Conservation (phyloP, 2,329 filamentous ascomycete genomes). For the Penicillium sp. region DNA sequence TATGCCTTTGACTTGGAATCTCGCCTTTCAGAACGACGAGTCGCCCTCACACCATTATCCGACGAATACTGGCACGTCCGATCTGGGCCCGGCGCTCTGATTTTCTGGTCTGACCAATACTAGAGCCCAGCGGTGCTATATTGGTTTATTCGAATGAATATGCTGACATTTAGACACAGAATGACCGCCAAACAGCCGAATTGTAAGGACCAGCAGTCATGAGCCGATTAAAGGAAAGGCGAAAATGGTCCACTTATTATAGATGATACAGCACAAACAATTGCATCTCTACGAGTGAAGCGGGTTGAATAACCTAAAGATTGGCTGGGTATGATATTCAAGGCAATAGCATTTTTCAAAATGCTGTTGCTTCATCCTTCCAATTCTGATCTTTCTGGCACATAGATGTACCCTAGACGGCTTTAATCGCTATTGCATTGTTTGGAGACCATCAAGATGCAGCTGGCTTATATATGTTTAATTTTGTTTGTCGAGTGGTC, state of each 20-base stretch:
- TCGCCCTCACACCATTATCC: neutral
- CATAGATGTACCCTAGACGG: too few species aligned
- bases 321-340: neutral
- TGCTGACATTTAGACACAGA: neutral
- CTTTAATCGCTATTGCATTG: too few species aligned
- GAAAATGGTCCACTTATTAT: neutral
- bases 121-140: neutral
- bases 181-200: neutral
- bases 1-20: neutral
- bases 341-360: neutral
- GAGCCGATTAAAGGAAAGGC: neutral
- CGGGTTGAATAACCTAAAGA: neutral
- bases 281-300: neutral
- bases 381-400: neutral
- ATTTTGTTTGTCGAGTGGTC: too few species aligned
- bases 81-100: neutral
- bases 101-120: neutral
- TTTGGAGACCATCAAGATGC: too few species aligned
- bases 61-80: neutral
- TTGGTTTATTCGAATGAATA: neutral
- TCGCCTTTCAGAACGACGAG: neutral
- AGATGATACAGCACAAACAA: neutral
- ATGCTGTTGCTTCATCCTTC: neutral
- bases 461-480: too few species aligned
- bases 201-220: neutral